These are phyloP conservation scores for Sugiyamaella mastotermitis DNA, from an alignment of 805 yeast genomes.

Conservation along the genomic window DNA sequence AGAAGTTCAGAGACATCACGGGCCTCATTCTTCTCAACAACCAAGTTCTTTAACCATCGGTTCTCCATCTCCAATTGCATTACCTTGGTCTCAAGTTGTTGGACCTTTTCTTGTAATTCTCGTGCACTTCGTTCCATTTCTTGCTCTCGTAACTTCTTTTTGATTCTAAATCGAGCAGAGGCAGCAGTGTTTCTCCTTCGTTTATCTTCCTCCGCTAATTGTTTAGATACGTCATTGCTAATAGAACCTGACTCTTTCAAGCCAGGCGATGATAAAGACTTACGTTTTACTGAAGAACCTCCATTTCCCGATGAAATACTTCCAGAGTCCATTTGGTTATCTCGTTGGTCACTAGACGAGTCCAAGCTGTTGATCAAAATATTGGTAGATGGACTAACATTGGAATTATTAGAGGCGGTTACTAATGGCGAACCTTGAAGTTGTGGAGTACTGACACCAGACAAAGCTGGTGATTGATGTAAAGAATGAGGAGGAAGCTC, in stretches of 20 bases:
- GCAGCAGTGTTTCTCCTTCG: slow-evolving; percentile 90
- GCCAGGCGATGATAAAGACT: neutral
- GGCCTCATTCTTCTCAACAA: slow-evolving; percentile 60
- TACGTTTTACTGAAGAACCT: neutral
- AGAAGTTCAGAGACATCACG: slow-evolving; percentile 26
- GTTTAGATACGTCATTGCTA: slow-evolving; percentile 17
- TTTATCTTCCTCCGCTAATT: slow-evolving; percentile 54
- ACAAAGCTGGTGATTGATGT: slow-evolving; percentile 6
- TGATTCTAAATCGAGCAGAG: slow-evolving; percentile 85
- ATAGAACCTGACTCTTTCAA: slow-evolving; percentile 1
- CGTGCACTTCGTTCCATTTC: slow-evolving; percentile 75
- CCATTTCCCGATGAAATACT: no score
- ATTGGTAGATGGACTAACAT: neutral
- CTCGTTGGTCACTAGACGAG: no score
- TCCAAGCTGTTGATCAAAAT: no score
- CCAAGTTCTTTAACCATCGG: slow-evolving; percentile 71
- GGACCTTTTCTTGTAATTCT: slow-evolving; percentile 64
- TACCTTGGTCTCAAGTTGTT: slow-evolving; percentile 62
- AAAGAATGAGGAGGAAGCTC: slow-evolving; percentile 24
- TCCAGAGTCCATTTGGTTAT: no score
- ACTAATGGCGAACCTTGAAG: neutral
- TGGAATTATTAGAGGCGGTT: neutral
- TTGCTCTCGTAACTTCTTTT: slow-evolving; percentile 87
- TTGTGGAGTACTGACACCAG: slow-evolving; percentile 6
- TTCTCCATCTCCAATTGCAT: slow-evolving; percentile 92